phyloP scores from a whole-genome alignment of 164 flowering plant species.

The Nymphaea thermarum region DNA sequence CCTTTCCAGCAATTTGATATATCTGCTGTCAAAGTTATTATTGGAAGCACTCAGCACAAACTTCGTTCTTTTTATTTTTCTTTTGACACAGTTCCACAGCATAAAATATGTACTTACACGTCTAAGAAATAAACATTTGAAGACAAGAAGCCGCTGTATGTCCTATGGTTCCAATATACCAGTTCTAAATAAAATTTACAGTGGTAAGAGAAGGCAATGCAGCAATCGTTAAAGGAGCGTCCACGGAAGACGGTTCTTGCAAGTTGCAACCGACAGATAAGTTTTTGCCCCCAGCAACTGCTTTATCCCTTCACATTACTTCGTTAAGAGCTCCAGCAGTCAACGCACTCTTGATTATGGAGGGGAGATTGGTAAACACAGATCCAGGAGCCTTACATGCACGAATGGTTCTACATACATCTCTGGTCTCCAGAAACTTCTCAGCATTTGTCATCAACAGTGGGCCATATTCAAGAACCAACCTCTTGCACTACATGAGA shows the following conservation, averaged over 20 bases:
- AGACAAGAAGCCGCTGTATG: not conserved
- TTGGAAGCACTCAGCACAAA: too few relatives aligned
- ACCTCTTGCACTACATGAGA: conserved; percentile 65
- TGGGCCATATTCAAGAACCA: conserved; percentile 82
- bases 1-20: too few relatives aligned
- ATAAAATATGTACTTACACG: too few relatives aligned
- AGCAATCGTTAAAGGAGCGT: not conserved
- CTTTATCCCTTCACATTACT: not conserved
- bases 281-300: not conserved
- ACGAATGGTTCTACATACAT: conserved; percentile 34
- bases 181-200: not conserved
- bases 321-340: not conserved
- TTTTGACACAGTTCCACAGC: too few relatives aligned
- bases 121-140: not conserved
- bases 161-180: not conserved
- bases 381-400: not conserved
- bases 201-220: not conserved
- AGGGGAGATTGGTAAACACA: not conserved
- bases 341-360: not conserved
- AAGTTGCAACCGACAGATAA: not conserved
- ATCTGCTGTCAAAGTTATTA: too few relatives aligned
- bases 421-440: conserved; percentile 47
- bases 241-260: not conserved
- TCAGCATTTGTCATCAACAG: conserved; percentile 61
- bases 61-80: too few relatives aligned